These are phyloP conservation scores for Cladochytrium replicatum DNA, from an alignment of 192 early-diverging fungal species.

Conservation along the genomic window DNA sequence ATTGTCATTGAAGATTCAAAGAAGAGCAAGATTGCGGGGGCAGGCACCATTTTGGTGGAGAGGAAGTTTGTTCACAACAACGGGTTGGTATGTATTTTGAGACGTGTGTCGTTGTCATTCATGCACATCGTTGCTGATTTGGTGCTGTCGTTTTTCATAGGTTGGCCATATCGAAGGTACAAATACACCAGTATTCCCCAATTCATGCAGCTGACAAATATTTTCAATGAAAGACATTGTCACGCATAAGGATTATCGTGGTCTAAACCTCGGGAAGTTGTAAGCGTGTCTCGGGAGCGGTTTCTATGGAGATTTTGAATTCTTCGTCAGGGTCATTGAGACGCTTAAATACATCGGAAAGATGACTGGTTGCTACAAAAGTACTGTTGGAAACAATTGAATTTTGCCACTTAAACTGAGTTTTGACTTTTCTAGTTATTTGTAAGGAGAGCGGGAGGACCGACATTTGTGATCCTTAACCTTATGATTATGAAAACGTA, in stretches of 20 bases:
- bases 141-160: conserved; percentile 22
- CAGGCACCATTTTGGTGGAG: conserved; percentile 81
- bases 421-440: conserved; percentile 51
- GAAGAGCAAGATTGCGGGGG: conserved; percentile 61
- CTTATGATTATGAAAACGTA: conserved; percentile 15
- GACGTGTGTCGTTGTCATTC: background rate
- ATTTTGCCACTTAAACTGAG: conserved; percentile 34
- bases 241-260: conserved; percentile 37
- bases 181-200: too few relatives aligned
- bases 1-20: conserved; percentile 75
- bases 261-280: conserved; percentile 40
- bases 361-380: conserved; percentile 84
- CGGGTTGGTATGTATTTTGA: conserved; percentile 47
- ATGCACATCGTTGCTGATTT: background rate
- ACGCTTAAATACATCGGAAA: conserved; percentile 68
- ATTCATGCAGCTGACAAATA: conserved; percentile 28
- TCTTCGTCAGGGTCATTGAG: conserved; percentile 68
- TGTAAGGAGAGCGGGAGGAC: conserved; percentile 16
- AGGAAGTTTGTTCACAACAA: conserved; percentile 79
- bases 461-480: background rate
- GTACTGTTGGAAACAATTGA: conserved; percentile 30
- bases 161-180: conserved; percentile 90
- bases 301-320: background rate
- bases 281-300: conserved; percentile 3
- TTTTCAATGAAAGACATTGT: conserved; percentile 30